Conservation (phyloP, 306 rosid genomes). For the Medicago arabica region DNA sequence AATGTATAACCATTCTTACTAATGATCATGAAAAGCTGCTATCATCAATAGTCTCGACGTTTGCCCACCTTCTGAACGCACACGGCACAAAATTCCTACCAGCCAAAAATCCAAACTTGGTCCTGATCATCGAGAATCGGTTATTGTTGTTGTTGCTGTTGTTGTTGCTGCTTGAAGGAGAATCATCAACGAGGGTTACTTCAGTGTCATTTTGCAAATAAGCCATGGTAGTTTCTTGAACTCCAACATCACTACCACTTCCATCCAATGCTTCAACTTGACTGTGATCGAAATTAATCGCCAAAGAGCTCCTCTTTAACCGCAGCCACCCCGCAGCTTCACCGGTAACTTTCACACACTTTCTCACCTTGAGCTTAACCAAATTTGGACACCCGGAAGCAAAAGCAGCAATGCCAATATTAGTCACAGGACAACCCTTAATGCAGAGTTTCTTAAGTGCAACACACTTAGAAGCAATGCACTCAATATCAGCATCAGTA, state of each 20-base stretch:
- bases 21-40: constrained; percentile 41
- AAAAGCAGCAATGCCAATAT: constrained; percentile 70
- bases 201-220: constrained; percentile 38
- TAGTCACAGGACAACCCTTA: constrained; percentile 80
- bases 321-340: constrained; percentile 72
- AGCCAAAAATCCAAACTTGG: constrained; percentile 62
- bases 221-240: constrained; percentile 45
- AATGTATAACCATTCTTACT: constrained; percentile 23
- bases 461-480: constrained; percentile 70
- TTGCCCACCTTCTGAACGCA: constrained; percentile 70
- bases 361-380: constrained; percentile 83
- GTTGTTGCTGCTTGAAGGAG: constrained; percentile 57
- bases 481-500: constrained; percentile 71
- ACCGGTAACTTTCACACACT: constrained; percentile 71
- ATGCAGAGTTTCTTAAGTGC: constrained; percentile 82
- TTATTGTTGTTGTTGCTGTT: constrained; percentile 44
- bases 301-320: constrained; percentile 62
- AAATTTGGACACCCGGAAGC: constrained; percentile 90
- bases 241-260: constrained; percentile 52
- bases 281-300: constrained; percentile 63
- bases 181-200: constrained; percentile 39
- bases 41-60: constrained; percentile 45
- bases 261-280: constrained; percentile 61
- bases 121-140: constrained; percentile 56
- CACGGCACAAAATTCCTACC: constrained; percentile 63